Percentiles rank a stretch among this genome's conserved stretches.
phyloP scores from a whole-genome alignment of 805 yeast genomes.

The Blastobotrys mokoenaii region DNA sequence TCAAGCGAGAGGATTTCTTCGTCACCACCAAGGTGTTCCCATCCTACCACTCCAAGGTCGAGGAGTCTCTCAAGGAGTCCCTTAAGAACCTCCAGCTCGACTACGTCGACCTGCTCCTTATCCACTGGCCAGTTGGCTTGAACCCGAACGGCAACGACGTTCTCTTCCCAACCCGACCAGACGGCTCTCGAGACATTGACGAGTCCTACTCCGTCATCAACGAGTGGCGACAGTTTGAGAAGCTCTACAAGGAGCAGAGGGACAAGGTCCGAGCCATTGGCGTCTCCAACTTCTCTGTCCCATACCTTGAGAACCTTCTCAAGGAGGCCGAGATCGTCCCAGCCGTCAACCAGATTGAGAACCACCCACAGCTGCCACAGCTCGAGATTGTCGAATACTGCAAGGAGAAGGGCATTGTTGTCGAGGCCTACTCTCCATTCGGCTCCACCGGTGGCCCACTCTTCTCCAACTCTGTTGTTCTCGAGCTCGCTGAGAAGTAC shows the following conservation, averaged over 20 bases:
- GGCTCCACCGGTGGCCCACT: constrained; percentile 19
- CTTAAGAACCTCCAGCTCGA: constrained; percentile 57
- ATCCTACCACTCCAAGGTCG: constrained; percentile 34
- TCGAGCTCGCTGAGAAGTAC: constrained; percentile 51
- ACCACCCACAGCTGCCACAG: constrained; percentile 68
- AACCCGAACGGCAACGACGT: constrained; percentile 33
- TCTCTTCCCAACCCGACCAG: constrained; percentile 32
- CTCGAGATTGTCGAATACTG: constrained; percentile 46
- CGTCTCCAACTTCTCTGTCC: constrained; percentile 61
- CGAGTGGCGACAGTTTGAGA: constrained; percentile 59
- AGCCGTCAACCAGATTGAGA: constrained; percentile 66
- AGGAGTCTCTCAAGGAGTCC: constrained; percentile 47
- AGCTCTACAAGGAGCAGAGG: constrained; percentile 33
- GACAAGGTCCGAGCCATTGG: constrained; percentile 56
- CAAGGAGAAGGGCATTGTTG: constrained; percentile 40
- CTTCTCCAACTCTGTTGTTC: constrained; percentile 41
- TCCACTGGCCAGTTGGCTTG: constrained; percentile 75
- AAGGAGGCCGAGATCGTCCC: constrained; percentile 45
- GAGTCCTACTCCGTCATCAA: constrained; percentile 25
- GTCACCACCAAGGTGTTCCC: constrained; percentile 58
- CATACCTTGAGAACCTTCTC: constrained; percentile 43
- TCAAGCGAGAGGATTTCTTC: constrained; percentile 57
- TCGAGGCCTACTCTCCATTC: constrained; percentile 67
- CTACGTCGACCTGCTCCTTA: constrained; percentile 68
- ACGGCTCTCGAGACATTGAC: constrained; percentile 6